Evolutionary conservation across 768 basidiomycete species (phyloP), one percentile per base, ranked within the genome.

Genomic region (Suillus americanus): DNA sequence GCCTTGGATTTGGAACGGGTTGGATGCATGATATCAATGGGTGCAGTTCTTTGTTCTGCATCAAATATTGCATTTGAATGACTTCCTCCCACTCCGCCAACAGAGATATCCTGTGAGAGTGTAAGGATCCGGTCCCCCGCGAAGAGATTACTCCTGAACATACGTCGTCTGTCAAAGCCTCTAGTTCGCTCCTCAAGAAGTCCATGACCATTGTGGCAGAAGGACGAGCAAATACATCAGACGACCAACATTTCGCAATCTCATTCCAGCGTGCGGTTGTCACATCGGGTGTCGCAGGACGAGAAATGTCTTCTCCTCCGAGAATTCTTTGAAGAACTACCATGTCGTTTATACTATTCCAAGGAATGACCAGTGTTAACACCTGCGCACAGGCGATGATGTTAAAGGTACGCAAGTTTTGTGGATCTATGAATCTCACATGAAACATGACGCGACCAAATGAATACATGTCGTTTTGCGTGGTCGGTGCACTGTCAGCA

Each of bases 401-500:
- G 69, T 59, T 80, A 75, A 41, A 67, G 77, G 28, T 79, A 81
- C 5, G 82, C 67, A 46, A 23, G n/a, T 12, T n/a, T 46, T 13
- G 12, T 23, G 12, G 46, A 23, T 13, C n/a, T 45, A 12, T 5
- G 9, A 41, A 8, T 18, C 61, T 30, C 53, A 63, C 55, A 18
- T 63, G 53, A 16, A 59, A 41, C 23, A 69, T 68, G n/a, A 76
- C 65, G 60, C 70, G 71, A 2, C 71, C 76, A 61, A 75, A 72
- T 5, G 76, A 76, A 64, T 76, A 83, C 9, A 82, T 76, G 70
- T 83, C 82, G 55, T 69, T 79, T 30, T 68, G 70, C 25, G 3
- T 38, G 1, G 48, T 40, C 1, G 46, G 33, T 43, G 18, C 20
- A 13, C 73, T 70, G 30, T 75, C 71, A 13, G 71, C 69, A 45